Evolutionary conservation across 371 early-diverging fungal genomes (phyloP).

Genomic region (Rhizopus microsporus): DNA sequence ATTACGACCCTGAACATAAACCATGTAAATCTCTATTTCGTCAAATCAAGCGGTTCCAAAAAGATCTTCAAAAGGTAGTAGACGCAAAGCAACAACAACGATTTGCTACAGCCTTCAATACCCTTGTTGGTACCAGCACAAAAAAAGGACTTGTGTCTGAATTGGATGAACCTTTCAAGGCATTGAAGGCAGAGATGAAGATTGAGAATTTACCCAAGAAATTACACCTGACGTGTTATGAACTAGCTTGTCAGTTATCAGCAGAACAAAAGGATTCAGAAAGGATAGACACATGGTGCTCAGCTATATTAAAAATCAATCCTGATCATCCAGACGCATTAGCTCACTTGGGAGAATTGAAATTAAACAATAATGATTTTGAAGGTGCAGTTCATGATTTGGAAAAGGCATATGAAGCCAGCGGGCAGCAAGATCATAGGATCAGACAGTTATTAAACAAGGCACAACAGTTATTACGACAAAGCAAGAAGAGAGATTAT

Average conservation of each 20-base stretch:
- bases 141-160: conserved; percentile 53
- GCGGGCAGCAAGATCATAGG: conserved; percentile 57
- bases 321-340: conserved; percentile 73
- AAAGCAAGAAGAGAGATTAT: conserved; percentile 83
- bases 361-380: conserved; percentile 68
- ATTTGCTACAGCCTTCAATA: conserved; percentile 70
- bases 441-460: conserved; percentile 59
- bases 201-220: conserved; percentile 52
- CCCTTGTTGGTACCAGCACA: conserved; percentile 51
- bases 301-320: conserved; percentile 56
- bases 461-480: conserved; percentile 71
- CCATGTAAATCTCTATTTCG: conserved; percentile 76
- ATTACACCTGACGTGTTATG: conserved; percentile 56
- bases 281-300: conserved; percentile 61
- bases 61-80: conserved; percentile 65
- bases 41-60: conserved; percentile 77
- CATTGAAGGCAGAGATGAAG: conserved; percentile 35
- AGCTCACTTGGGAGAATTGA: conserved; percentile 68
- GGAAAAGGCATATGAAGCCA: conserved; percentile 69
- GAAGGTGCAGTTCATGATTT: conserved; percentile 75
- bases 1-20: conserved; percentile 90
- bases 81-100: conserved; percentile 53
- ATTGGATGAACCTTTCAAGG: conserved; percentile 47
- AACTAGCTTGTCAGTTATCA: conserved; percentile 63
- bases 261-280: conserved; percentile 48